Conservation (phyloP, 2,329 filamentous ascomycete species). For the Tetracladium maxilliforme region DNA sequence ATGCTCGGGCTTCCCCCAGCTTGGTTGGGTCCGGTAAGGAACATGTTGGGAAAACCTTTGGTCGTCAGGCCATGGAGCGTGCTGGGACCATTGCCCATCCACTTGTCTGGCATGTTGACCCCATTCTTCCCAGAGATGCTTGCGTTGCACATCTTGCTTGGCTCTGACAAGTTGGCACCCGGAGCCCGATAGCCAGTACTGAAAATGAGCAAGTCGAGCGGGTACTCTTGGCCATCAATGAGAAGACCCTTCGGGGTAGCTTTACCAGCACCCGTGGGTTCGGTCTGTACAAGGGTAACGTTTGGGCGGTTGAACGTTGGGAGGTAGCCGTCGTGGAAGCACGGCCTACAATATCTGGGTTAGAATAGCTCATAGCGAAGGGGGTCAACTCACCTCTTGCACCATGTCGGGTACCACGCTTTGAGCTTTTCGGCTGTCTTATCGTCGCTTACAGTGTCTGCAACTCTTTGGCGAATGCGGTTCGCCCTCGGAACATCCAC, state of each 20-base stretch:
- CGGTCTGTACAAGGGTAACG: conserved; percentile 45
- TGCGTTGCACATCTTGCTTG: conserved; percentile 5
- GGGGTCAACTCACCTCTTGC: no score
- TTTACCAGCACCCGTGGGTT: conserved; percentile 31
- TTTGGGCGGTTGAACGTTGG: conserved; percentile 40
- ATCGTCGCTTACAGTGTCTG: conserved; percentile 35
- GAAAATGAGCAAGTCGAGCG: conserved; percentile 28
- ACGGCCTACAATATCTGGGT: no score
- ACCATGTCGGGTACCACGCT: conserved; percentile 45
- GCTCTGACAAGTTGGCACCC: conserved; percentile 14
- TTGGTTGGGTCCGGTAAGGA: conserved; percentile 29
- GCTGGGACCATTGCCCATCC: conserved; percentile 21
- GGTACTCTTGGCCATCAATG: conserved; percentile 28
- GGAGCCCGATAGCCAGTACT: conserved; percentile 25
- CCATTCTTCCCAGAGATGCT: conserved; percentile 27
- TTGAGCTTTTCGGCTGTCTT: conserved; percentile 35
- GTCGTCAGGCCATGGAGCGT: conserved; percentile 37
- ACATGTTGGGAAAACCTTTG: conserved; percentile 37
- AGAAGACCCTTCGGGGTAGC: conserved; percentile 31
- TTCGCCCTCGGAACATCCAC: conserved; percentile 27
- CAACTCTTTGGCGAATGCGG: conserved; percentile 26
- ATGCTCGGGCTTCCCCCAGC: conserved; percentile 21
- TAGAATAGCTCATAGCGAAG: no score
- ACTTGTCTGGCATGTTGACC: conserved; percentile 27
- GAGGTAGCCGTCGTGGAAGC: conserved; percentile 46